A percentile compares a stretch with the other conserved stretches of the same genome.
phyloP scores from a whole-genome alignment of 768 basidiomycete genomes.

The Boletus rubropictus region DNA sequence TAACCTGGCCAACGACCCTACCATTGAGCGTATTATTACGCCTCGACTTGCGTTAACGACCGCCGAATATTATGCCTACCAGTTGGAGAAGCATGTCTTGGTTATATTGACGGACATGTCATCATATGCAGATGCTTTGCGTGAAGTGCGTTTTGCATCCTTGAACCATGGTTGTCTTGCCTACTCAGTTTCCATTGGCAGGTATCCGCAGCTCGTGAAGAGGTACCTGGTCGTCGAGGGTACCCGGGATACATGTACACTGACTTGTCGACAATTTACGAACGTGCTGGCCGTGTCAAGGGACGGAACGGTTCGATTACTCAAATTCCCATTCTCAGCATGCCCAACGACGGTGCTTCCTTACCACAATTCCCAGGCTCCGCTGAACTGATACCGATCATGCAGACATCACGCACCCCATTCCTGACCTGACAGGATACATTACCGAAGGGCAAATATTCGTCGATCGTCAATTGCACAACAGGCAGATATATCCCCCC shows the following conservation, averaged over 20 bases:
- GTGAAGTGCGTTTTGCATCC: conserved; percentile 57
- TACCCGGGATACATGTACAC: conserved; percentile 99
- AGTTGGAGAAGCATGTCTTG: conserved; percentile 98
- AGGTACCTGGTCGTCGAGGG: conserved; percentile 98
- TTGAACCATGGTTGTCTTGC: conserved; percentile 13
- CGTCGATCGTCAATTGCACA: conserved; percentile 95
- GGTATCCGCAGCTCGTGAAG: conserved; percentile 97
- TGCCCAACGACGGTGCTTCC: conserved; percentile 94
- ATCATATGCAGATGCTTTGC: conserved; percentile 93
- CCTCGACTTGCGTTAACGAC: conserved; percentile 97
- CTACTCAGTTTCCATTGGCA: conserved; percentile 14
- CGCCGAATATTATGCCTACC: conserved; percentile 99
- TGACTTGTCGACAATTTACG: conserved; percentile 98
- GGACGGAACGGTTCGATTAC: conserved; percentile 99
- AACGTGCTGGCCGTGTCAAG: conserved; percentile 96
- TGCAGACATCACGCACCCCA: conserved; percentile 98
- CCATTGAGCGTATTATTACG: conserved; percentile 99
- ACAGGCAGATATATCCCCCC: conserved; percentile 96
- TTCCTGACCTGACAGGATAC: conserved; percentile 98
- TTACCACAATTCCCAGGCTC: conserved; percentile 14
- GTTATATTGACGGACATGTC: conserved; percentile 99
- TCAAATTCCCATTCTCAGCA: conserved; percentile 98
- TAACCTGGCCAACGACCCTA: conserved; percentile 98
- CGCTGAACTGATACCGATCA: conserved; percentile 23
- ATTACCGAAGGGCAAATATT: conserved; percentile 99